Evolutionary conservation across 2,329 filamentous ascomycete species (phyloP).

Genomic region (Stagonosporopsis tanaceti): DNA sequence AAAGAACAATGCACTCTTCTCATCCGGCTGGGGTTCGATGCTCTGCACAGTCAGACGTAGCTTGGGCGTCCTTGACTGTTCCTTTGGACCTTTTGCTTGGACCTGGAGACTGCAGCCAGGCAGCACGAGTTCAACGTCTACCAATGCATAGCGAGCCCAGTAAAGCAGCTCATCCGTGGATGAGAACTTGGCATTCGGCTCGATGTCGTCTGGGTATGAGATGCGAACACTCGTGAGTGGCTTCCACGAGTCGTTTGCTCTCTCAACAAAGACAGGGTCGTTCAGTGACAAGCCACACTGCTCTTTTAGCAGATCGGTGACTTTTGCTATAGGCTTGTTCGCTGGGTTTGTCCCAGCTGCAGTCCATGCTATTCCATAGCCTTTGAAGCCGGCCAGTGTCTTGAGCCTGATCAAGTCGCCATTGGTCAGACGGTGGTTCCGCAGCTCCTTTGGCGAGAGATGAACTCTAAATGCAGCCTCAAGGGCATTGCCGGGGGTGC

Average conservation of each 20-base stretch:
- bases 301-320: slow-evolving; percentile 75
- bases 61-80: slow-evolving; percentile 58
- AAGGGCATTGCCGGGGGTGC: slow-evolving; percentile 55
- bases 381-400: slow-evolving; percentile 53
- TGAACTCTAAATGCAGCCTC: slow-evolving; percentile 68
- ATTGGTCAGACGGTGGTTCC: slow-evolving; percentile 62
- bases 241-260: slow-evolving; percentile 50
- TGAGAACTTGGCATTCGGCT: slow-evolving; percentile 30
- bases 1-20: slow-evolving; percentile 41
- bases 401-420: slow-evolving; percentile 66
- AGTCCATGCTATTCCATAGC: slow-evolving; percentile 69
- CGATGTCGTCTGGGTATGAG: slow-evolving; percentile 29
- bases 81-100: slow-evolving; percentile 53
- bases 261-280: slow-evolving; percentile 64
- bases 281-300: slow-evolving; percentile 73
- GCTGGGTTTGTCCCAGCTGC: slow-evolving; percentile 56
- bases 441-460: slow-evolving; percentile 64
- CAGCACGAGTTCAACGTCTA: slow-evolving; percentile 71
- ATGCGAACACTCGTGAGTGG: slow-evolving; percentile 43
- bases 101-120: slow-evolving; percentile 76
- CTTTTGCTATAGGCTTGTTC: slow-evolving; percentile 61
- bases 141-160: slow-evolving; percentile 48
- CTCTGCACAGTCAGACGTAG: slow-evolving; percentile 67
- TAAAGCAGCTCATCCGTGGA: slow-evolving; percentile 40
- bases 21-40: slow-evolving; percentile 56